Evolutionary conservation across 1,139 yeast species (phyloP).

Genomic region (Pichia norvegensis): DNA sequence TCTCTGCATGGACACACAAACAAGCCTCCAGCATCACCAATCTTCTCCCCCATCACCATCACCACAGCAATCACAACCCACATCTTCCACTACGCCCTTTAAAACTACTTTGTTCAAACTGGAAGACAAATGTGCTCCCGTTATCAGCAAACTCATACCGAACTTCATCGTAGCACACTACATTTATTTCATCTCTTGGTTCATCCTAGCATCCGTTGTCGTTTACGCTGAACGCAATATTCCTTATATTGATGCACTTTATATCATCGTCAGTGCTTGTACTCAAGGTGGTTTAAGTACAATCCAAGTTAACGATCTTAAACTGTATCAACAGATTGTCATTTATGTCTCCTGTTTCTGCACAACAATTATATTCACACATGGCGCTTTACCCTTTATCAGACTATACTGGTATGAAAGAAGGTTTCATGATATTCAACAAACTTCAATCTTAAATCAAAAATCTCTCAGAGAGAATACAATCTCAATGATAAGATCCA

Average conservation of each 20-base stretch:
- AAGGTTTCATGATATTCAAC: slow-evolving; percentile 74
- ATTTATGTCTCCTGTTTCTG: slow-evolving; percentile 53
- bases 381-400: slow-evolving; percentile 67
- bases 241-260: background rate
- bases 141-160: background rate
- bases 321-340: slow-evolving; percentile 70
- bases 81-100: background rate
- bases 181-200: background rate
- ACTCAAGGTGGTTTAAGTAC: slow-evolving; percentile 94
- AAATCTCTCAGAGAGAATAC: slow-evolving; percentile 78
- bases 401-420: slow-evolving; percentile 86
- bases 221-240: background rate
- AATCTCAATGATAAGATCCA: slow-evolving; percentile 47
- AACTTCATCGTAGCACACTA: background rate
- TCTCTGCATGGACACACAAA: too few relatives aligned
- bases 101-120: background rate
- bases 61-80: background rate
- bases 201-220: background rate
- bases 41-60: background rate
- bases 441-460: slow-evolving; percentile 63
- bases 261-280: slow-evolving; percentile 57
- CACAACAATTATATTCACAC: slow-evolving; percentile 86
- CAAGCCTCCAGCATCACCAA: too few relatives aligned
- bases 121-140: background rate
- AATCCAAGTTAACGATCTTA: slow-evolving; percentile 51